A percentile compares a stretch with the other conserved stretches of the same genome.
Evolutionary conservation across 306 rosid species (phyloP).

Genomic region (Fragaria iinumae): DNA sequence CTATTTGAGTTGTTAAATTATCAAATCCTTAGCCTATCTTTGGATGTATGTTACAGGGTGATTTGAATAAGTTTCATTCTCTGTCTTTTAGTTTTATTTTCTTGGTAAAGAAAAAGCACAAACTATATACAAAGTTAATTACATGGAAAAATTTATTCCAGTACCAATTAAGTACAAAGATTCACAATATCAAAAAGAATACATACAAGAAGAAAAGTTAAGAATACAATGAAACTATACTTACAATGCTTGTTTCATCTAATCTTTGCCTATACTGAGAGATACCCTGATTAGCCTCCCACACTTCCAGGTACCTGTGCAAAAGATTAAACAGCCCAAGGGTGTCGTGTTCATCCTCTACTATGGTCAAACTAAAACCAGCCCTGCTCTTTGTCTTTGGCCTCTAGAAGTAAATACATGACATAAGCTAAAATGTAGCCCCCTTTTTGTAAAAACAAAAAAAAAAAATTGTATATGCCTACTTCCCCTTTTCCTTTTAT

Average conservation of each 20-base stretch:
- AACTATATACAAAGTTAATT: background rate
- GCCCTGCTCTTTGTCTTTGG: background rate
- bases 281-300: conserved; percentile 1
- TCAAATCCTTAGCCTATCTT: background rate
- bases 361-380: background rate
- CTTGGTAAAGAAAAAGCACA: background rate
- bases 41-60: background rate
- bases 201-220: background rate
- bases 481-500: conserved; percentile 18
- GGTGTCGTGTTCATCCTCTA: background rate
- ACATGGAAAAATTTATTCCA: conserved; percentile 12
- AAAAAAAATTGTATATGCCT: conserved; percentile 15
- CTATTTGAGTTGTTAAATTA: background rate
- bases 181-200: conserved; percentile 1
- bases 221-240: conserved; percentile 2
- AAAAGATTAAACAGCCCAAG: background rate
- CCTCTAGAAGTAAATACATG: conserved; percentile 9
- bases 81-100: background rate
- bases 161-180: background rate
- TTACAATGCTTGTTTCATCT: conserved; percentile 7
- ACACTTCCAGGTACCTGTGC: background rate
- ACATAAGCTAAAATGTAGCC: conserved; percentile 26
- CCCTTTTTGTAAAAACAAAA: conserved; percentile 13
- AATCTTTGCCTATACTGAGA: conserved; percentile 16
- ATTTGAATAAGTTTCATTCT: background rate